phyloP scores from a whole-genome alignment of 345 rosid genomes.

The Arabis hirsuta region DNA sequence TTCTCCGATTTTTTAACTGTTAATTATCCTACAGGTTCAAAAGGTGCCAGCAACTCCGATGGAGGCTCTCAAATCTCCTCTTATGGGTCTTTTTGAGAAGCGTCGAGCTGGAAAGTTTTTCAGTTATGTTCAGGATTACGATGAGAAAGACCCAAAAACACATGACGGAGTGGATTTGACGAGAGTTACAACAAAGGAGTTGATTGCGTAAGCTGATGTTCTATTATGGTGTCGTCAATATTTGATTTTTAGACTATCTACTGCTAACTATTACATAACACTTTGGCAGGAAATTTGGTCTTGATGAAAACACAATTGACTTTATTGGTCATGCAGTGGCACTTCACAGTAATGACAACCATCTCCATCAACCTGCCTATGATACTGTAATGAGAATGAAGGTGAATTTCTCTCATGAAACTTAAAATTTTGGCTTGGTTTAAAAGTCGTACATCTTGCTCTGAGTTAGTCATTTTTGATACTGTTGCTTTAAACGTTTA shows the following conservation, averaged over 20 bases:
- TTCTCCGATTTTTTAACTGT: not conserved
- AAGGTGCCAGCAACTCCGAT: conserved; percentile 96
- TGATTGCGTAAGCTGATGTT: conserved; percentile 74
- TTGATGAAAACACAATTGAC: conserved; percentile 84
- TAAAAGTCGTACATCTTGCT: not conserved
- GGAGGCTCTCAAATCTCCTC: conserved; percentile 95
- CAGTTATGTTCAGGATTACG: conserved; percentile 82
- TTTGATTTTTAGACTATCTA: conserved; percentile 5
- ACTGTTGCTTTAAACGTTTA: conserved; percentile 30
- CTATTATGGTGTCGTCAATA: conserved; percentile 3
- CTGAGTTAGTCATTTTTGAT: conserved; percentile 19
- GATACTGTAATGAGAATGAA: conserved; percentile 97
- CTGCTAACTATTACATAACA: conserved; percentile 25
- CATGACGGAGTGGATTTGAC: conserved; percentile 96
- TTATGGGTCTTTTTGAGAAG: conserved; percentile 98
- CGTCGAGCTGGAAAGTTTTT: conserved; percentile 95
- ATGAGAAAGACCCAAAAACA: conserved; percentile 83
- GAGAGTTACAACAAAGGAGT: conserved; percentile 75
- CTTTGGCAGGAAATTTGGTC: conserved; percentile 81
- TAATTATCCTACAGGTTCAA: conserved; percentile 62
- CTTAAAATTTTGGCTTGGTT: not conserved
- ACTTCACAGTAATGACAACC: conserved; percentile 83
- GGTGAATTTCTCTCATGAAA: conserved; percentile 48
- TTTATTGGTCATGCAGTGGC: conserved; percentile 98
- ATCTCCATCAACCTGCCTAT: conserved; percentile 84